These are phyloP conservation scores for Boletus fagicola DNA, from an alignment of 768 basidiomycete species.

Conservation along the genomic window DNA sequence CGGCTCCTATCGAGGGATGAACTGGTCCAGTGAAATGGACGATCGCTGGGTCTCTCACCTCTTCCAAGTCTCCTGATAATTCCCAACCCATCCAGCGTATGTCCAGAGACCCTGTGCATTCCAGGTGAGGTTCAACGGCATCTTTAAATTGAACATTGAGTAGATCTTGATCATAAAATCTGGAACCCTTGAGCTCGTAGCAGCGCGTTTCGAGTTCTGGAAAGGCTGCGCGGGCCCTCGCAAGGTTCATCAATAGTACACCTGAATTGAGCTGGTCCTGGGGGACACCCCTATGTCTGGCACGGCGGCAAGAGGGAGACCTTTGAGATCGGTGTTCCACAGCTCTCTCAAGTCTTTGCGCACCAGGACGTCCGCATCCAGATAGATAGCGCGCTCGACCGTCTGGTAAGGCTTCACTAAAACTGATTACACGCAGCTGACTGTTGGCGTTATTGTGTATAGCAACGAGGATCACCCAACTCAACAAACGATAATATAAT, in stretches of 20 bases:
- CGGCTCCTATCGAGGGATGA: not conserved
- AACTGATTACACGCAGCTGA: not conserved
- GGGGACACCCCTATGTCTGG: not conserved
- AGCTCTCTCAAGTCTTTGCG: not conserved
- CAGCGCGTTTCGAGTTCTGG: not conserved
- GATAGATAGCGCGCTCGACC: not conserved
- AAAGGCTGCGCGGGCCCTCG: not conserved
- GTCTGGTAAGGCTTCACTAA: not conserved
- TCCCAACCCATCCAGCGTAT: not conserved
- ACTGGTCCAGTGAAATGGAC: not conserved
- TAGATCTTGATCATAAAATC: not conserved
- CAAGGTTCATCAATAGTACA: not conserved
- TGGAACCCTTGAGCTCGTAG: not conserved
- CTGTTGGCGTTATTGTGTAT: not conserved
- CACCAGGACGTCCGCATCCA: not conserved
- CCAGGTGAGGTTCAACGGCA: not conserved
- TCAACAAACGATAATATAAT: not conserved
- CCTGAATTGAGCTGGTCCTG: not conserved
- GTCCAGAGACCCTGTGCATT: not conserved
- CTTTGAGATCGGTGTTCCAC: not conserved
- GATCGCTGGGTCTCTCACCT: not conserved
- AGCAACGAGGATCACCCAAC: not conserved
- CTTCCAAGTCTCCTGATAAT: not conserved
- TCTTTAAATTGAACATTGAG: not conserved
- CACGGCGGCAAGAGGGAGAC: not conserved